Conservation (phyloP, 2,329 filamentous ascomycete genomes). For the Neocucurbitaria cava region DNA sequence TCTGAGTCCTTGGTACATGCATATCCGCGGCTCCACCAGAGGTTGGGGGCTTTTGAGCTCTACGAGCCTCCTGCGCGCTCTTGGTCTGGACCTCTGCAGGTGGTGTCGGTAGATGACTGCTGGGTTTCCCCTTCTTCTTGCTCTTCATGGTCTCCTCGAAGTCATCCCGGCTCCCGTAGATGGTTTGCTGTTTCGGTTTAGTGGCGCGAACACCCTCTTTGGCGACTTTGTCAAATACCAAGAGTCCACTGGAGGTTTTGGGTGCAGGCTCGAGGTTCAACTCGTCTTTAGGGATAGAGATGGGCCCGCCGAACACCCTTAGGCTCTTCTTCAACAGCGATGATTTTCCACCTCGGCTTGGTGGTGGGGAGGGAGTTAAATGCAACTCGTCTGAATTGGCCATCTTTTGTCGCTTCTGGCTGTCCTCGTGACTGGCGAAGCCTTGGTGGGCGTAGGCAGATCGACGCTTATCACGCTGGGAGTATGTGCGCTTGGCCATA, state of each 20-base stretch:
- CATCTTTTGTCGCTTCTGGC: conserved; percentile 23
- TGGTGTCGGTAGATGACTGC: conserved; percentile 28
- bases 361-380: conserved; percentile 1
- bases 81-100: conserved; percentile 24
- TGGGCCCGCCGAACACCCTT: conserved; percentile 20
- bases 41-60: not conserved
- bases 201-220: conserved; percentile 8
- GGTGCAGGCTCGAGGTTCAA: conserved; percentile 10
- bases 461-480: conserved; percentile 20
- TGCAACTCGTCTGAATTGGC: conserved; percentile 13
- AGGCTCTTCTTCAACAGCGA: conserved; percentile 16
- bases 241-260: conserved; percentile 5
- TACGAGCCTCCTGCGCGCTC: conserved; percentile 8
- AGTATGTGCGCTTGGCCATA: conserved; percentile 31
- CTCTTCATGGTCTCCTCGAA: conserved; percentile 19
- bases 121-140: conserved; percentile 5
- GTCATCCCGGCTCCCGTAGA: conserved; percentile 18
- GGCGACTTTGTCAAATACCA: conserved; percentile 24
- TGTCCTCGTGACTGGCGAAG: conserved; percentile 2
- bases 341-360: conserved; percentile 4
- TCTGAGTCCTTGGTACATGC: not conserved
- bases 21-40: not conserved
- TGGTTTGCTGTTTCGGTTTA: conserved; percentile 9
- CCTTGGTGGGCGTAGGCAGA: conserved; percentile 5
- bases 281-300: conserved; percentile 24